Conservation (phyloP, 2,329 filamentous ascomycete genomes). For the Clarireedia paspali region DNA sequence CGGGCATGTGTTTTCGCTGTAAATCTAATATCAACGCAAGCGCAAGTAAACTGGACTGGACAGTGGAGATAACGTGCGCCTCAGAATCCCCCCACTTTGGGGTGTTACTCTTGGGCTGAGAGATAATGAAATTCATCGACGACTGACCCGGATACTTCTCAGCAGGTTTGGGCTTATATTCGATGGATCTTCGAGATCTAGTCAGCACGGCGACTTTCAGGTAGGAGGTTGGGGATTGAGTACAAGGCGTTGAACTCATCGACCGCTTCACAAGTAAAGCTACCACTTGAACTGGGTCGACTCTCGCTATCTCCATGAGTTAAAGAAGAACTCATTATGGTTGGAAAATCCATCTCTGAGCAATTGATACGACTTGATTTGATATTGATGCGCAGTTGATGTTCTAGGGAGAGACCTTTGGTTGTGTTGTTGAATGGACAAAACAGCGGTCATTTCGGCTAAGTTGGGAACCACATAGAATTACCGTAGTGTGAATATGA, state of each 20-base stretch:
- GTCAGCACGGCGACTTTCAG: not conserved
- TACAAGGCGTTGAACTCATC: conserved; percentile 18
- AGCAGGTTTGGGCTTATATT: conserved; percentile 12
- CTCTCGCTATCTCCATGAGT: not conserved
- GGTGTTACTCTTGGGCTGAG: not conserved
- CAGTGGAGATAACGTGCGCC: not conserved
- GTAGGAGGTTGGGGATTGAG: not conserved
- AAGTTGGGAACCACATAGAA: no score
- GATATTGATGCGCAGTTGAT: not conserved
- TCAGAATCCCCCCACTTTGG: not conserved
- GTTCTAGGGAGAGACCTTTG: not conserved
- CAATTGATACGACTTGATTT: not conserved
- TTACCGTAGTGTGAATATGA: no score
- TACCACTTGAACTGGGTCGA: conserved; percentile 1
- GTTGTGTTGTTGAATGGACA: no score
- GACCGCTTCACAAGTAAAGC: conserved; percentile 7
- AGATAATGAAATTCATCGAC: not conserved
- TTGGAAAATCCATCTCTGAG: not conserved
- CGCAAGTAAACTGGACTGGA: not conserved
- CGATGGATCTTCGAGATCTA: not conserved
- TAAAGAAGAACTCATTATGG: not conserved
- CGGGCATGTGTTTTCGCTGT: conserved; percentile 43
- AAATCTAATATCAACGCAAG: not conserved
- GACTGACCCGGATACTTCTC: conserved; percentile 21
- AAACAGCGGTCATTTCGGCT: no score